Percentiles rank a stretch among this genome's conserved stretches.
Evolutionary conservation across 306 rosid genomes (phyloP).

Genomic region (Dryas drummondii): DNA sequence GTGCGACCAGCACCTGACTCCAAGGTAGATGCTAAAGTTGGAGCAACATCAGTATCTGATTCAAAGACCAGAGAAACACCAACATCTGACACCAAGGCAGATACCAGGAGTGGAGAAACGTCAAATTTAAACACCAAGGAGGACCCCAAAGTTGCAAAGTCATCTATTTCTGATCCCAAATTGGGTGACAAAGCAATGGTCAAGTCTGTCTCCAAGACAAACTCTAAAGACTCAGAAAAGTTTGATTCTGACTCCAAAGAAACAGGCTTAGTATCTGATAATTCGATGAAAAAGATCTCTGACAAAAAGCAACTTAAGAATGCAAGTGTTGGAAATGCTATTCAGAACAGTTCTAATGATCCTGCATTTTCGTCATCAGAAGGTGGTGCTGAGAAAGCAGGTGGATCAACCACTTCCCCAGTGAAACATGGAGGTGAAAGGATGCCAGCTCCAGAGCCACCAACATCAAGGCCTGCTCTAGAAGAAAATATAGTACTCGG

Average conservation of each 20-base stretch:
- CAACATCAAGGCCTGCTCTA: conserved; percentile 43
- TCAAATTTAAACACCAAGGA: conserved; percentile 40
- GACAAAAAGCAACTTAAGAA: conserved; percentile 39
- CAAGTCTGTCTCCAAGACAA: conserved; percentile 30
- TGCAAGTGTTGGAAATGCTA: conserved; percentile 29
- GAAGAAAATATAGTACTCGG: conserved; percentile 92
- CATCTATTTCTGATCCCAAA: conserved; percentile 40
- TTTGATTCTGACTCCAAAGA: conserved; percentile 34
- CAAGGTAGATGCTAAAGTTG: conserved; percentile 43
- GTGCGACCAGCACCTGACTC: conserved; percentile 40
- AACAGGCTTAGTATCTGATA: conserved; percentile 22
- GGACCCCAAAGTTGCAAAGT: conserved; percentile 30
- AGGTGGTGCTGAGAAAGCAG: conserved; percentile 43
- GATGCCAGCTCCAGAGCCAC: conserved; percentile 41
- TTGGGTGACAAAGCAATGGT: conserved; percentile 34
- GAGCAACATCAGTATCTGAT: conserved; percentile 32
- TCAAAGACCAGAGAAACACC: conserved; percentile 41
- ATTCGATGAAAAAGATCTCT: conserved; percentile 28
- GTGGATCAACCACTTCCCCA: conserved; percentile 36
- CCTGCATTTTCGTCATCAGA: conserved; percentile 35
- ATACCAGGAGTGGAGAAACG: conserved; percentile 37
- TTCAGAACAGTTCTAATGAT: conserved; percentile 31
- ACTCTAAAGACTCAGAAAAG: conserved; percentile 32
- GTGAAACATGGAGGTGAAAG: conserved; percentile 53
- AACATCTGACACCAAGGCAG: conserved; percentile 41